Conservation (phyloP, 441 rosid species). For the California macrophylla region DNA sequence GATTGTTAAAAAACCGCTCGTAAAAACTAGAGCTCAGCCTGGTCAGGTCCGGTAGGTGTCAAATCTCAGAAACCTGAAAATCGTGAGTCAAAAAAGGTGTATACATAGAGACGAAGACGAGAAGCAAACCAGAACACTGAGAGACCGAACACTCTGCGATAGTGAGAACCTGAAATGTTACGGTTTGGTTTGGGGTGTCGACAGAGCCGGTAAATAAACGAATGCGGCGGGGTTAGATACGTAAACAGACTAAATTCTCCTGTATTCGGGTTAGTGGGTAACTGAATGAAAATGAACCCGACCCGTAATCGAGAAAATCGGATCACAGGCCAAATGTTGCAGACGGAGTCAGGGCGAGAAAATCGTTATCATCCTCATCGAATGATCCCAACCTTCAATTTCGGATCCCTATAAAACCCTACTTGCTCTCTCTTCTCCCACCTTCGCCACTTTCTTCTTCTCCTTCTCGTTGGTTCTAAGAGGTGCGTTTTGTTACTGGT, state of each 20-base stretch:
- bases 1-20: neutral
- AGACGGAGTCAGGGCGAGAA: neutral
- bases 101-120: neutral
- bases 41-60: neutral
- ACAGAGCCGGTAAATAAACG: neutral
- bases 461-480: neutral
- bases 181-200: neutral
- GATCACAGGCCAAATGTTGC: neutral
- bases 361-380: neutral
- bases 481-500: neutral
- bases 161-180: neutral
- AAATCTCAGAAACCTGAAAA: neutral
- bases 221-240: neutral
- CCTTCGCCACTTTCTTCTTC: neutral
- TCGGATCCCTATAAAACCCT: neutral
- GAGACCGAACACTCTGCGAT: neutral
- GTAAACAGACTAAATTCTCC: neutral
- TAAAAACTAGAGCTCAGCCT: neutral
- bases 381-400: slow-evolving; percentile 5
- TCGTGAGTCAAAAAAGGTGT: neutral
- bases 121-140: neutral
- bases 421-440: neutral
- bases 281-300: neutral
- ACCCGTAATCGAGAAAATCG: neutral
- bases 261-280: neutral